These are phyloP conservation scores for Datisca glomerata DNA, from an alignment of 306 rosid genomes.

Conservation along the genomic window DNA sequence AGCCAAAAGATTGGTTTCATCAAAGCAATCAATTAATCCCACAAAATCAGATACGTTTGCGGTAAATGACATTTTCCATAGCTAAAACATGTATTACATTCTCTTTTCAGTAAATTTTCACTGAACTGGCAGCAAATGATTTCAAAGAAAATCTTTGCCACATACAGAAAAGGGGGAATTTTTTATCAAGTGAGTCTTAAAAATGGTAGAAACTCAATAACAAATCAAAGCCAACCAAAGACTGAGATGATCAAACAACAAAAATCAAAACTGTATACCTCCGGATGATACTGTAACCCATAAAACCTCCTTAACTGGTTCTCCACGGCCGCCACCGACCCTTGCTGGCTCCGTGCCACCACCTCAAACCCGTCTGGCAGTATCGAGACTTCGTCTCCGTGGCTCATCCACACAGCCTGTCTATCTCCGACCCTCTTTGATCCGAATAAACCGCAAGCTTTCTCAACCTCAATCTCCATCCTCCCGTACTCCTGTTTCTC, in stretches of 20 bases:
- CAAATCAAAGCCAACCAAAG: not conserved
- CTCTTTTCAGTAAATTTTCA: too few species aligned
- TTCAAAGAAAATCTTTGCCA: too few species aligned
- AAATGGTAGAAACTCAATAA: not conserved
- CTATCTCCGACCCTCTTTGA: constrained; percentile 29
- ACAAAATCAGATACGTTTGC: too few species aligned
- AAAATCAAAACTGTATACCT: constrained; percentile 32
- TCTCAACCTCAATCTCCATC: constrained; percentile 63
- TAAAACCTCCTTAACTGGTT: constrained; percentile 40
- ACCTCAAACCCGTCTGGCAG: constrained; percentile 62
- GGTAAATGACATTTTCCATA: too few species aligned
- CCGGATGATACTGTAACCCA: constrained; percentile 95
- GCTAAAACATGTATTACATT: too few species aligned
- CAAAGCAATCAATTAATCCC: too few species aligned
- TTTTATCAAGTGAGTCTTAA: not conserved
- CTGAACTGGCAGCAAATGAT: too few species aligned
- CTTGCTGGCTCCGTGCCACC: constrained; percentile 75
- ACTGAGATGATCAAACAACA: not conserved
- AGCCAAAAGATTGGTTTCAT: too few species aligned
- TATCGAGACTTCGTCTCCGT: constrained; percentile 67
- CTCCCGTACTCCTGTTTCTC: constrained; percentile 80
- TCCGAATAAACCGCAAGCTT: constrained; percentile 31
- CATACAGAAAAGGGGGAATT: not conserved
- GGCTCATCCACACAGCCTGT: constrained; percentile 93
- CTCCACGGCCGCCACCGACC: constrained; percentile 59